A percentile compares a stretch with the other conserved stretches of the same genome.
phyloP scores from a whole-genome alignment of 1,284 basidiomycete species.

The Ceratobasidium sp. region DNA sequence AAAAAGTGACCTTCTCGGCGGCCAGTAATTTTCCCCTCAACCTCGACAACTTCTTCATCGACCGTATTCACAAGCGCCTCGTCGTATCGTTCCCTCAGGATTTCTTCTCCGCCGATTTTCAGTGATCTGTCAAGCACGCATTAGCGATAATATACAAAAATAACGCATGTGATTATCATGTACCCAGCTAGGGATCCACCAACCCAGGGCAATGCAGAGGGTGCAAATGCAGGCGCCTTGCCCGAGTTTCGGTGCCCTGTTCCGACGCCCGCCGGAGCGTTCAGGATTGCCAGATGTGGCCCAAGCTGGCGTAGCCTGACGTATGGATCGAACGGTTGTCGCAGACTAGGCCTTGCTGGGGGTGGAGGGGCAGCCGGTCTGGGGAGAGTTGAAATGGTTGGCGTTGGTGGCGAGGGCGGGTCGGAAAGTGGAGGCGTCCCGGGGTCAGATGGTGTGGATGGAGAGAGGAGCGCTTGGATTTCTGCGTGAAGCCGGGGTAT shows the following conservation, averaged over 20 bases:
- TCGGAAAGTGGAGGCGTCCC: conserved; percentile 41
- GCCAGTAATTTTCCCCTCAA: conserved; percentile 11
- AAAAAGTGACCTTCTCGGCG: conserved; percentile 31
- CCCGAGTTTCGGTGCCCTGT: conserved; percentile 61
- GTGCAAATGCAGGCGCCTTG: conserved; percentile 82
- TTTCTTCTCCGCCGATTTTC: conserved; percentile 83
- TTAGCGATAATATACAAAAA: conserved; percentile 14
- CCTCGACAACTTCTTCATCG: conserved; percentile 10
- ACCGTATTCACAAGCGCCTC: conserved; percentile 56
- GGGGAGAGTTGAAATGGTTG: conserved; percentile 44
- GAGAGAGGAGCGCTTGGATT: conserved; percentile 66
- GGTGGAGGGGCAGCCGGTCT: conserved; percentile 16
- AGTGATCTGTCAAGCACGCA: conserved; percentile 60
- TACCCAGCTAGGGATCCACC: conserved; percentile 91
- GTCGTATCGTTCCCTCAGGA: conserved; percentile 84
- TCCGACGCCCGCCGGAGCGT: conserved; percentile 64
- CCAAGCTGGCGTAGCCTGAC: conserved; percentile 70
- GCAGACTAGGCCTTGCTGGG: conserved; percentile 41
- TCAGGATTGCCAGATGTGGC: conserved; percentile 77
- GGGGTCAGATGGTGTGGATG: conserved; percentile 52
- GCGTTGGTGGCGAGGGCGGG: conserved; percentile 44
- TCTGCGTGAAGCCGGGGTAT: conserved; percentile 83
- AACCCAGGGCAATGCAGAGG: conserved; percentile 85
- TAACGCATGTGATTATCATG: conserved; percentile 48
- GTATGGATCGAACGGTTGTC: conserved; percentile 69